Conservation (phyloP, 2,329 filamentous ascomycete species). For the Fusarium sp. region DNA sequence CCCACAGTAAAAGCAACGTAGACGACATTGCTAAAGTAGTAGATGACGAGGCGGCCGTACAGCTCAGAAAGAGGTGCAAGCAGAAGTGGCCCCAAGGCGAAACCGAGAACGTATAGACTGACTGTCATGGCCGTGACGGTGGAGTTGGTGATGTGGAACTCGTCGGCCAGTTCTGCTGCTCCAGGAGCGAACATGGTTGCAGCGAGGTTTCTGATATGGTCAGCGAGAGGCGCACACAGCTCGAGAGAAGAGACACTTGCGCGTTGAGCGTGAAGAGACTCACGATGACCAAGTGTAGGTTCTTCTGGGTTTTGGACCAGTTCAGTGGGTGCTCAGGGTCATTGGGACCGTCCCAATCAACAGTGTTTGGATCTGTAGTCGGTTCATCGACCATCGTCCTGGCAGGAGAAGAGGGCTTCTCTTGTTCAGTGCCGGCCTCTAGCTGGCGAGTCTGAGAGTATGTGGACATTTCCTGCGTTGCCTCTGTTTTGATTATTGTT, state of each 20-base stretch:
- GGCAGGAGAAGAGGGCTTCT: constrained; percentile 8
- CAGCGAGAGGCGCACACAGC: background rate
- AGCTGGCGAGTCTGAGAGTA: background rate
- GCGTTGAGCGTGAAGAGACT: constrained; percentile 55
- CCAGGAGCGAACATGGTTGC: constrained; percentile 42
- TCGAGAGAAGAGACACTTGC: constrained; percentile 1
- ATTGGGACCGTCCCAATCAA: constrained; percentile 69
- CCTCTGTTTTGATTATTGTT: background rate
- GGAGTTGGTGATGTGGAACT: constrained; percentile 25
- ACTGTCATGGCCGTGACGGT: constrained; percentile 29
- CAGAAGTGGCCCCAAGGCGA: constrained; percentile 34
- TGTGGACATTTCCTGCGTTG: background rate
- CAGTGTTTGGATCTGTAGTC: constrained; percentile 44
- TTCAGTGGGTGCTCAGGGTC: constrained; percentile 72
- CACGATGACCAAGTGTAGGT: constrained; percentile 58
- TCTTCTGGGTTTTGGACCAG: constrained; percentile 64
- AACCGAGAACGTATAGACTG: constrained; percentile 27
- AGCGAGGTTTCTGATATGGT: constrained; percentile 26
- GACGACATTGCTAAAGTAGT: constrained; percentile 12
- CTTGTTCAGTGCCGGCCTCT: background rate
- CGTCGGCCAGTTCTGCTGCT: constrained; percentile 16
- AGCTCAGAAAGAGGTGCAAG: constrained; percentile 36
- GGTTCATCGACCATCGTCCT: constrained; percentile 1
- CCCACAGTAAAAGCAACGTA: constrained; percentile 26
- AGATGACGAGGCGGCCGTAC: constrained; percentile 29